Base-by-base conservation (phyloP, 805 yeast species). In the Saccharomycopsis selenospora region DNA sequence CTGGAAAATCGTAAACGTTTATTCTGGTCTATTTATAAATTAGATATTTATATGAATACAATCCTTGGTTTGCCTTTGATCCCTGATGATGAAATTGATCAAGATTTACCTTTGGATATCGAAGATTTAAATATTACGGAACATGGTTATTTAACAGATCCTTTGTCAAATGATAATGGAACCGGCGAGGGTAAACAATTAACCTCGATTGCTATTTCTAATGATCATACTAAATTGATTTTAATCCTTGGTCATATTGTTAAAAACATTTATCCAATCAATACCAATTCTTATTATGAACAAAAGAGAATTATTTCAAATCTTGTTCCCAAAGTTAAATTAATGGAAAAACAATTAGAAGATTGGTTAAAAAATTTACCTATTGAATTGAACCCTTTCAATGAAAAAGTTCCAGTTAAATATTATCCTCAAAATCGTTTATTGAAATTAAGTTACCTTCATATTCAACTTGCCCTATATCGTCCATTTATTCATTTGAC, bases 401-500 rank as follows among this genome's bases (percentile, higher is more conserved):
- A 72, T 36, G 73, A 73, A 54, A 56, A 56, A 28, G 59, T 66
- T 18, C 65, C 70, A n/a, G 57, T 57, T 27, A 61, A 63, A 46
- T 86, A 83, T 63, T 65, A 77, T 47, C 77, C 82, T 61, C 93
- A 93, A 1, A 85, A 86, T 63, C 73, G 87, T 59, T 70, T 86
- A 46, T 66, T 88, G 26, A 85, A 82, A 61, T 66, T 85, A 45
- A 79, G 88, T 23, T 85, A 79, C 54, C 67, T 85, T 43, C 86
- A 87, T 59, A 85, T 88, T 48, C 85, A 84, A 61, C 79, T 88
- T 49, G 82, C 85, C 58, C 69, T 89, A 13, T 89, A 88, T 59
- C 75, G 95, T 45, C 96, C 96, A 1, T 89, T 88, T 61, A 84
- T 89, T 56, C 95, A 88, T 65, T 86, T 82, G 61, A 75, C 84